Percentiles rank a stretch among this genome's conserved stretches.
phyloP scores from a whole-genome alignment of 2,329 filamentous ascomycete species.

The Niveomyces coronatus region DNA sequence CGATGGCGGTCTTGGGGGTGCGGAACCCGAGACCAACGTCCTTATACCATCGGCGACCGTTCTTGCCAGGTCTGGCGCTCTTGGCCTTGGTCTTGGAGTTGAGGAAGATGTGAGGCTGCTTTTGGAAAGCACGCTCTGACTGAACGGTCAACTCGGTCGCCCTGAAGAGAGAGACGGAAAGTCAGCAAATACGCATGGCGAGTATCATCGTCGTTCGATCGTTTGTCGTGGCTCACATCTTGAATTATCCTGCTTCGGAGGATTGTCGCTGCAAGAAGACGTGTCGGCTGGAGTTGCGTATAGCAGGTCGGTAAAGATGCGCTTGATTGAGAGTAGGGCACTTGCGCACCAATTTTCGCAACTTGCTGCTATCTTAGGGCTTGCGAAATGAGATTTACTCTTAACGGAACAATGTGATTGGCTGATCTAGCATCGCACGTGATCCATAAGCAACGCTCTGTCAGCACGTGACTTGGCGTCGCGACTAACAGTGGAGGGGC shows the following conservation, averaged over 20 bases:
- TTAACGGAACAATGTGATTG: too few relatives aligned
- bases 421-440: constrained; percentile 16
- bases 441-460: too few relatives aligned
- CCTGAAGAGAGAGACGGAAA: constrained; percentile 42
- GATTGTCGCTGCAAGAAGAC: constrained; percentile 29
- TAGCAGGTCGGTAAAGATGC: constrained; percentile 26
- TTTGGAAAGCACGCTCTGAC: constrained; percentile 99
- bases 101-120: constrained; percentile 99
- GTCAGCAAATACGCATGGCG: constrained; percentile 8
- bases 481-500: neutral
- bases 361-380: constrained; percentile 26
- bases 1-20: constrained; percentile 97
- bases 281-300: constrained; percentile 27
- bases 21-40: constrained; percentile 98
- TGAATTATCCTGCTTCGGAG: constrained; percentile 31
- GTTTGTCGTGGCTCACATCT: constrained; percentile 27
- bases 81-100: constrained; percentile 90
- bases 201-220: constrained; percentile 2
- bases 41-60: constrained; percentile 94
- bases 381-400: too few relatives aligned
- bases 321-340: constrained; percentile 28
- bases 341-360: constrained; percentile 24
- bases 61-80: constrained; percentile 80
- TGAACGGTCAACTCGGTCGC: constrained; percentile 98
- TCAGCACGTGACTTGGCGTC: too few relatives aligned